Conservation (phyloP, 2,329 filamentous ascomycete genomes). For the Huntiella savannae region DNA sequence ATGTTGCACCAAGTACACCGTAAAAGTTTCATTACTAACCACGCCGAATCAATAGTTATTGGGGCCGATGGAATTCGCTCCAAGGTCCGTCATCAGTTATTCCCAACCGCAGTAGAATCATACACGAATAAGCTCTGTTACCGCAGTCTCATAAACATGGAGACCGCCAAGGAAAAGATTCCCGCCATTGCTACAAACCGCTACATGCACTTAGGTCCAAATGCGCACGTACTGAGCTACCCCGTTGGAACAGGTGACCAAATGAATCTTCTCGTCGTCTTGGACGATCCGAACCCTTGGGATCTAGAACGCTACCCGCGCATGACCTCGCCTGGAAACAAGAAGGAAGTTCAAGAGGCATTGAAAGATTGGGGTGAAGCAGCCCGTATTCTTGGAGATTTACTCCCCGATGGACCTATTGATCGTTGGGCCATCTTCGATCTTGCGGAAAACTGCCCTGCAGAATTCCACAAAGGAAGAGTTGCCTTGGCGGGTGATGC, state of each 20-base stretch:
- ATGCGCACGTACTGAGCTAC: slow-evolving; percentile 41
- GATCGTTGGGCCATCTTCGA: slow-evolving; percentile 18
- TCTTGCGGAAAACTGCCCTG: slow-evolving; percentile 8
- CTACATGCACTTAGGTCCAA: slow-evolving; percentile 37
- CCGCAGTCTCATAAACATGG: slow-evolving; percentile 41
- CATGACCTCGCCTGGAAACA: background rate
- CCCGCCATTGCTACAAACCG: slow-evolving; percentile 28
- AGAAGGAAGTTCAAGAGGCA: background rate
- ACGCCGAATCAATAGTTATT: slow-evolving; percentile 22
- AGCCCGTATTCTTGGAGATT: slow-evolving; percentile 19
- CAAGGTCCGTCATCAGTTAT: slow-evolving; percentile 29
- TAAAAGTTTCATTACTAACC: background rate
- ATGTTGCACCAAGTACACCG: background rate
- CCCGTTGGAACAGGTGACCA: slow-evolving; percentile 36
- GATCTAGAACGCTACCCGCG: slow-evolving; percentile 11
- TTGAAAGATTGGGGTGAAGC: slow-evolving; percentile 8
- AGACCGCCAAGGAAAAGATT: slow-evolving; percentile 27
- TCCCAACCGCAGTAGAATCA: slow-evolving; percentile 25
- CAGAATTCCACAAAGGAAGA: slow-evolving; percentile 11
- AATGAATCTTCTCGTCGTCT: slow-evolving; percentile 37
- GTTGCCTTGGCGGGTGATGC: slow-evolving; percentile 15
- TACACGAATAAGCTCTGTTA: slow-evolving; percentile 44
- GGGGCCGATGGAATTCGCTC: slow-evolving; percentile 49
- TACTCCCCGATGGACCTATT: slow-evolving; percentile 26
- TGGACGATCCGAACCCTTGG: slow-evolving; percentile 23